Evolutionary conservation across 2,329 filamentous ascomycete genomes (phyloP), one percentile per base, ranked within the genome.

Genomic region (Ascochyta clinopodiicola): DNA sequence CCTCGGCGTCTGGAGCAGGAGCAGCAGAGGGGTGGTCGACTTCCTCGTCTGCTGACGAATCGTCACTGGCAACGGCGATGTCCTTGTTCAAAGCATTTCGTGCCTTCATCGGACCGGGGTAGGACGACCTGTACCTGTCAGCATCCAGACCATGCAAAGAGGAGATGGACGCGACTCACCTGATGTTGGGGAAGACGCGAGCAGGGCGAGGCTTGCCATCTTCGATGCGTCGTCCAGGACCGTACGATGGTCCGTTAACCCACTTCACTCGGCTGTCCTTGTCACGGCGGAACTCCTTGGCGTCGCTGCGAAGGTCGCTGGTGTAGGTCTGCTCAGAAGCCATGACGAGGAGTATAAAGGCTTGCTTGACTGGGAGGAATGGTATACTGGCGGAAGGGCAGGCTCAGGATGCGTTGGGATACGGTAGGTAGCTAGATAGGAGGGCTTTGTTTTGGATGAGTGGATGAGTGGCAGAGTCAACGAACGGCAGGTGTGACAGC

Each of bases 291-390:
- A 77, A 81, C 64, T 83, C 81, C 67, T 80, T 81, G 67, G 81
- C 78, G 62, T 75, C 75, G 71, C 79, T 80, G 69, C 84, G 83
- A 59, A 86, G 77, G 69, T 86, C 84, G 70, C 74, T 70, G 65
- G 78, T 79, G 67, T 79, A 74, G 68, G 76, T 73, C 71, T 80
- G 78, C 64, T 80, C 76, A 65, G 77, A 70, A 62, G 78, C 75
- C 78, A 80, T 81, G 71, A 43, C 67, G 62, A 36, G 36, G 38
- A 38, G 34, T 53, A 52, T 43, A 50, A 50, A 42, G 56, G 40
- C 52, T 59, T 57, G 39, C 46, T 50, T 53, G 42, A 43, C 40
- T 45, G 51, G 49, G 57, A 34, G 36, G 50, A 46, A 37, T 17
- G 35, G 13, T 51, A 27, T 39, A 34, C 27, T 39, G 56, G 48